A percentile compares a stretch with the other conserved stretches of the same genome.
Evolutionary conservation across 2,329 filamentous ascomycete genomes (phyloP).

Genomic region (Fusarium lyarnte): DNA sequence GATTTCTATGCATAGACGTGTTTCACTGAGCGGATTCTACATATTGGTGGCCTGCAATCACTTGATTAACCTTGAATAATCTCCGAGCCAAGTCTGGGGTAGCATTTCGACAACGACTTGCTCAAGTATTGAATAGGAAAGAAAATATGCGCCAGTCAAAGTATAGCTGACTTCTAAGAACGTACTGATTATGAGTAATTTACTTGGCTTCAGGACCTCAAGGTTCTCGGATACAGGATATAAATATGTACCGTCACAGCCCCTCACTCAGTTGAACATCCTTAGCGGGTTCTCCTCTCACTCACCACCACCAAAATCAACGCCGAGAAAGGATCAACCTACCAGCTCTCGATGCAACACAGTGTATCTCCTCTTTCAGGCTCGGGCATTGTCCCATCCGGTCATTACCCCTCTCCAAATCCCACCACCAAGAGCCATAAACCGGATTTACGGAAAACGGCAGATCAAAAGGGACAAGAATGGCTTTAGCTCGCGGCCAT

Average conservation of each 20-base stretch:
- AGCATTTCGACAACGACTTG: not conserved
- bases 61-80: not conserved
- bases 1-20: not conserved
- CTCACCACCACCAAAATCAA: not conserved
- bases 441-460: constrained; percentile 11
- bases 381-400: not conserved
- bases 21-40: not conserved
- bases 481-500: constrained; percentile 17
- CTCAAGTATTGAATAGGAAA: not conserved
- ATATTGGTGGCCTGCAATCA: not conserved
- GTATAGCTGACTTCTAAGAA: not conserved
- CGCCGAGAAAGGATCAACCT: not conserved
- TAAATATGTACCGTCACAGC: not conserved
- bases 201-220: not conserved
- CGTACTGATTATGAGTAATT: not conserved
- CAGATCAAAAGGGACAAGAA: constrained; percentile 13
- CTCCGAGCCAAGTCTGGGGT: not conserved
- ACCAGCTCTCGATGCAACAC: constrained; percentile 8
- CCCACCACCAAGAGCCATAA: not conserved
- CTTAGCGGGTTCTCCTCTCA: not conserved
- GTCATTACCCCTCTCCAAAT: constrained; percentile 16
- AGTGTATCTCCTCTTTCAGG: not conserved
- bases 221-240: not conserved
- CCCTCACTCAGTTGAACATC: not conserved
- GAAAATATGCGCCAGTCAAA: not conserved